Evolutionary conservation across 768 basidiomycete species (phyloP).

Genomic region (Macrolepiota fuliginosa): DNA sequence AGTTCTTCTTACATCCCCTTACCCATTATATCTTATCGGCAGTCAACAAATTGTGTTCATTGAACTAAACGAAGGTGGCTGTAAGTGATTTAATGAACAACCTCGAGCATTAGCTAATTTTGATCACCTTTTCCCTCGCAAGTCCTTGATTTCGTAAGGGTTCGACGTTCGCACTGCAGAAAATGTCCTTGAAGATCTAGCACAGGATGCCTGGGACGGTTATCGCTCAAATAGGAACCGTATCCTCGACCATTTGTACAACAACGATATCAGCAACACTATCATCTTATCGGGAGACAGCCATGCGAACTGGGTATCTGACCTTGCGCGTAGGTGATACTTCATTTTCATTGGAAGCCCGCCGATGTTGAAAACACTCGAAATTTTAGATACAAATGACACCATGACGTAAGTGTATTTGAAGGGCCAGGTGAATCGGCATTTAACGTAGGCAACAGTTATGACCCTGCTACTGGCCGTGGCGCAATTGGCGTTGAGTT

Average conservation of each 20-base stretch:
- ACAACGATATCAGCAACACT: constrained; percentile 50
- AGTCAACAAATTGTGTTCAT: background rate
- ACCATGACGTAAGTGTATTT: constrained; percentile 35
- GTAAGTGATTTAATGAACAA: background rate
- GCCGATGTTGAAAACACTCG: no score
- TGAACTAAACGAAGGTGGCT: background rate
- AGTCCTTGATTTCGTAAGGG: background rate
- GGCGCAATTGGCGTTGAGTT: constrained; percentile 60
- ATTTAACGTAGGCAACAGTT: constrained; percentile 25
- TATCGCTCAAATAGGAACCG: constrained; percentile 52
- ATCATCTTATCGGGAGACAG: constrained; percentile 59
- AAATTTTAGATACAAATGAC: constrained; percentile 42
- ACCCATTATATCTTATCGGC: background rate
- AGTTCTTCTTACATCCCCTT: background rate
- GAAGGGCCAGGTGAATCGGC: background rate
- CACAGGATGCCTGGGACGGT: constrained; percentile 58
- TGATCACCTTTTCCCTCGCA: background rate
- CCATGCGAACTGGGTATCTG: constrained; percentile 62
- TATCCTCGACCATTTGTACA: constrained; percentile 42
- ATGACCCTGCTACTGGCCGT: constrained; percentile 43
- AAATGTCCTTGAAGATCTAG: background rate
- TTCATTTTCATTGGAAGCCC: no score
- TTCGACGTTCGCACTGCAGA: background rate
- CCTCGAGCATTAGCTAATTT: background rate
- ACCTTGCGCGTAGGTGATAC: constrained; percentile 37